Base-by-base conservation (phyloP, 225 moss, liverwort and hornwort genomes). In the Lunularia cruciata region DNA sequence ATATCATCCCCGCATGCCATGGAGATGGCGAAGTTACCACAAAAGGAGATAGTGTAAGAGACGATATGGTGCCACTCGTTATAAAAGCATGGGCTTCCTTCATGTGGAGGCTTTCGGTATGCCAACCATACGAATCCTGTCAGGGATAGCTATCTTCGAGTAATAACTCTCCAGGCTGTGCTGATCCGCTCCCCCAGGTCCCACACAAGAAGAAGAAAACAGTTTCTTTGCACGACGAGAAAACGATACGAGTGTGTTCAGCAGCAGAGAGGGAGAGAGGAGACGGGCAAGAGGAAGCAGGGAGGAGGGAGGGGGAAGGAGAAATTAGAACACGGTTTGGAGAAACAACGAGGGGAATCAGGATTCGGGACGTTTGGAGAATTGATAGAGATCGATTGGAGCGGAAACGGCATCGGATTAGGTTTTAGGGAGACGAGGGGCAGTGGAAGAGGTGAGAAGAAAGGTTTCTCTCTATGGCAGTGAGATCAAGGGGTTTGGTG, bases 391-490 rank as follows among this genome's bases (percentile, higher is more conserved):
- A 37, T 36, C 20, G 59, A 36, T 7, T 37, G 33, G 22, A 19
- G 19, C 4, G 37, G 35, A 60, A n/a, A n/a, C n/a, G n/a, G 22
- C 20, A 60, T 20, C 38, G 36, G 11, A 16, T 1, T 22, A 36
- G 60, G 18, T 36, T 19, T 3, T 16, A n/a, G 34, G 59, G 34
- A 57, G 34, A 33, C 3, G 37, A 60, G 12, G n/a, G 37, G 37
- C 23, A 37, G 34, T 4, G 2, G n/a, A 37, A 38, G 19, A 19
- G 22, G 0, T 36, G 3, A 60, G 33, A 26, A n/a, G 13, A 34
- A 59, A 49, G 70, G 34, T 23, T 28, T 70, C 14, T 19, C 55
- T 18, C 58, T 49, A 79, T 79, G 79, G 79, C 71, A 71, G 66
- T 56, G 47, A 70, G 74, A 66, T 74, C 60, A 23, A 49, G 59